phyloP scores from a whole-genome alignment of 257 asterid species.

The Solanum tarapatanum region DNA sequence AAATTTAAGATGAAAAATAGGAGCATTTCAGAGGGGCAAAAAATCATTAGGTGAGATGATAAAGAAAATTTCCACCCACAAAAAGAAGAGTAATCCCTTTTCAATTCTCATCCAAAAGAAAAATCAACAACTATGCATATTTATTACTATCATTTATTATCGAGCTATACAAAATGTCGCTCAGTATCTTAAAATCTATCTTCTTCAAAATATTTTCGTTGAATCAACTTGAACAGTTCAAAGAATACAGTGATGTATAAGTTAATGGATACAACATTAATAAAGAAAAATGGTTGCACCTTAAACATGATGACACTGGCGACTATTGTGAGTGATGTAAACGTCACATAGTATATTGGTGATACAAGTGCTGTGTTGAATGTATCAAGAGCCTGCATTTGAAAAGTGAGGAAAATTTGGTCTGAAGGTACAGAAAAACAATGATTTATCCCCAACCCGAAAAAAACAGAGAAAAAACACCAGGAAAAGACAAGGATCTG shows the following conservation, averaged over 20 bases:
- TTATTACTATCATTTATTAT: background rate
- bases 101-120: background rate
- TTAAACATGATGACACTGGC: conserved; percentile 35
- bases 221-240: background rate
- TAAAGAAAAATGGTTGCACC: conserved; percentile 9
- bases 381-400: conserved; percentile 31
- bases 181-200: background rate
- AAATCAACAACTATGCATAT: background rate
- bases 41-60: background rate
- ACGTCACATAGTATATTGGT: conserved; percentile 29
- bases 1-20: background rate
- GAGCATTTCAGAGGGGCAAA: background rate
- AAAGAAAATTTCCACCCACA: background rate
- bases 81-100: background rate
- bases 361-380: conserved; percentile 29
- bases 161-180: background rate
- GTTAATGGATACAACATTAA: background rate
- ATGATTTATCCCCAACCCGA: background rate
- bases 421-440: background rate
- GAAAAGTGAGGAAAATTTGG: background rate
- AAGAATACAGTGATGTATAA: background rate
- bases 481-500: background rate
- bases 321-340: conserved; percentile 24
- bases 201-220: background rate
- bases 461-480: background rate